phyloP scores from a whole-genome alignment of 2,329 filamentous ascomycete genomes.

The Beauveria rudraprayagi region DNA sequence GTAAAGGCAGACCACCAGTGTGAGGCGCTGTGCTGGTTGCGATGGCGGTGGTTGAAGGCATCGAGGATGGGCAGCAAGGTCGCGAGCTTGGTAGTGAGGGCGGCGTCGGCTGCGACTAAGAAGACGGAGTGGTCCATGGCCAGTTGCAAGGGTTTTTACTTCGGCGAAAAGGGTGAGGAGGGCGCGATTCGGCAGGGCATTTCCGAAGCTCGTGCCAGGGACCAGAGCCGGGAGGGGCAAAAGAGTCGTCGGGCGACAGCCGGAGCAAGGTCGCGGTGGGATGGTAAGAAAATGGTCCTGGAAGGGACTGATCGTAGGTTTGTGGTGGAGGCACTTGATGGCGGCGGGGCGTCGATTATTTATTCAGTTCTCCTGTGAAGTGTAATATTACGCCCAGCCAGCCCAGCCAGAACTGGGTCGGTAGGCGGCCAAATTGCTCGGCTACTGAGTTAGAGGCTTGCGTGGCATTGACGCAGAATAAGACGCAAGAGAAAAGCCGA shows the following conservation, averaged over 20 bases:
- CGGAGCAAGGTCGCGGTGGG: neutral
- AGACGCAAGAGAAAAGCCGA: too few relatives aligned
- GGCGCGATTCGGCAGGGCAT: too few relatives aligned
- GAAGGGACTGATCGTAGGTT: neutral
- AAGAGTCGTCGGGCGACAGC: too few relatives aligned
- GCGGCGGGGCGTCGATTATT: neutral
- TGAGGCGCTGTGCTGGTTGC: slow-evolving; percentile 77
- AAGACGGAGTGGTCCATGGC: neutral
- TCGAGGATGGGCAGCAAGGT: slow-evolving; percentile 51
- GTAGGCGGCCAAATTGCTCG: too few relatives aligned
- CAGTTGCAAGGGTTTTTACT: neutral
- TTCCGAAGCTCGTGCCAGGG: too few relatives aligned
- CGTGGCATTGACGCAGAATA: too few relatives aligned
- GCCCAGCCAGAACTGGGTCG: neutral
- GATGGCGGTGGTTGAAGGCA: slow-evolving; percentile 73
- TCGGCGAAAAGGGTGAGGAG: too few relatives aligned
- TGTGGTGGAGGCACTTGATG: neutral
- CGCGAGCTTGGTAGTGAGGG: slow-evolving; percentile 20
- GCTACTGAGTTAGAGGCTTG: neutral
- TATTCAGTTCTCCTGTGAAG: neutral
- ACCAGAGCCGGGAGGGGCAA: too few relatives aligned
- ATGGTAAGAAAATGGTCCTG: neutral
- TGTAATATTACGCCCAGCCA: neutral
- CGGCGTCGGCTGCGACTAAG: neutral
- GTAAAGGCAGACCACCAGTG: slow-evolving; percentile 74